A percentile compares a stretch with the other conserved stretches of the same genome.
These are phyloP conservation scores for Bimuria novae-zelandiae DNA, from an alignment of 2,329 filamentous ascomycete species.

Conservation along the genomic window DNA sequence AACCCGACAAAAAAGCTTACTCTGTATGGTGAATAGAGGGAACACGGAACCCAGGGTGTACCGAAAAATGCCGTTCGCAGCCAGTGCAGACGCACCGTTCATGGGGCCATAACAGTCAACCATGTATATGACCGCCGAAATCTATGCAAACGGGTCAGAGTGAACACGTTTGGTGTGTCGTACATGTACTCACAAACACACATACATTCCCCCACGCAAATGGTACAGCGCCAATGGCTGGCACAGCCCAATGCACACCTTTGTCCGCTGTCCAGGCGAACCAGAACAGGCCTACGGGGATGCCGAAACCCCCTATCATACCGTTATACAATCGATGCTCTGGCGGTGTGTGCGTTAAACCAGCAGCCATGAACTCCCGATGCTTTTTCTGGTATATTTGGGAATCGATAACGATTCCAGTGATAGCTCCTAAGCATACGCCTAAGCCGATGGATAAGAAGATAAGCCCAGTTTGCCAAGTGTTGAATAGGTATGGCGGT, in stretches of 20 bases:
- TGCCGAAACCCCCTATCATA: slow-evolving; percentile 61
- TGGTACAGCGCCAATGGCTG: slow-evolving; percentile 57
- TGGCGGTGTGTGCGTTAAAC: slow-evolving; percentile 48
- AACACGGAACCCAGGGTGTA: slow-evolving; percentile 43
- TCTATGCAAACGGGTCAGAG: slow-evolving; percentile 12
- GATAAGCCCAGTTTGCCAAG: slow-evolving; percentile 35
- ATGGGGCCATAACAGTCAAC: slow-evolving; percentile 39
- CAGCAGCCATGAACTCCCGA: slow-evolving; percentile 29
- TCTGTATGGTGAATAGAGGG: slow-evolving; percentile 46
- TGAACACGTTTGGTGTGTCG: neutral
- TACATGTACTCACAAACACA: slow-evolving; percentile 56
- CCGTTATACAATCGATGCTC: slow-evolving; percentile 64
- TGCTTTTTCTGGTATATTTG: slow-evolving; percentile 43
- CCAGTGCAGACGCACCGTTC: slow-evolving; percentile 43
- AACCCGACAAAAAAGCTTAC: slow-evolving; percentile 17
- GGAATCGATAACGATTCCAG: slow-evolving; percentile 42
- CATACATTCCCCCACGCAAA: slow-evolving; percentile 66
- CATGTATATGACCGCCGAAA: slow-evolving; percentile 35
- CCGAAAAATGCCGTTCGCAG: slow-evolving; percentile 46
- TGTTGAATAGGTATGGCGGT: slow-evolving; percentile 35
- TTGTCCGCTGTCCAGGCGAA: slow-evolving; percentile 61
- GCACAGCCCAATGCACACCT: slow-evolving; percentile 56
- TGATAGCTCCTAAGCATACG: slow-evolving; percentile 31
- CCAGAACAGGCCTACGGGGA: slow-evolving; percentile 63
- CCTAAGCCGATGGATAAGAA: slow-evolving; percentile 44